Conservation (phyloP, 108 stramenopile genomes). For the Aureococcus anophagefferens region DNA sequence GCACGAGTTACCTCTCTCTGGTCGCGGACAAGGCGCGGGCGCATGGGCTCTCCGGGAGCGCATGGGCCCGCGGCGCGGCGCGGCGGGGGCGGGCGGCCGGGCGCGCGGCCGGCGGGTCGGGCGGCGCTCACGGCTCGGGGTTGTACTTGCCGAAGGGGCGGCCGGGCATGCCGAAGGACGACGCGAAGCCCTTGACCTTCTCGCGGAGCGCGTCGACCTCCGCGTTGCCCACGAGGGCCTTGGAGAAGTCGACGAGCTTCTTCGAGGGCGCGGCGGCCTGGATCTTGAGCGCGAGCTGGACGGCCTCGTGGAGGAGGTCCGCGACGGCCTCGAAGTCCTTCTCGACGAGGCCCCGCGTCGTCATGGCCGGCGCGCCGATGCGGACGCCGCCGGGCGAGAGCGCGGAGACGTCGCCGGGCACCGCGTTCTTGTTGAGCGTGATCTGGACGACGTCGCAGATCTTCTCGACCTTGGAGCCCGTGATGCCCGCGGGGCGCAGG, state of each 20-base stretch:
- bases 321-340: constrained; percentile 91
- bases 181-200: constrained; percentile 80
- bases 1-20: no score
- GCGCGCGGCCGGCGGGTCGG: no score
- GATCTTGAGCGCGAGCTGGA: constrained; percentile 69
- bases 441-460: constrained; percentile 93
- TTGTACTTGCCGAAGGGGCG: constrained; percentile 16
- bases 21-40: no score
- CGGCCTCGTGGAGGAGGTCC: constrained; percentile 76
- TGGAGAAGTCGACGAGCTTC: constrained; percentile 78
- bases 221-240: constrained; percentile 56
- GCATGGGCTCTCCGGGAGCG: no score
- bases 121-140: no score
- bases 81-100: no score
- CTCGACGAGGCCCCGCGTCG: constrained; percentile 81
- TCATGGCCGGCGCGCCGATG: constrained; percentile 86
- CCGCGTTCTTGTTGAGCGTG: constrained; percentile 99
- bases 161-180: constrained; percentile 95
- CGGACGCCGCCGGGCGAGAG: constrained; percentile 98
- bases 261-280: constrained; percentile 73
- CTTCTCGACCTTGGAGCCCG: constrained; percentile 97
- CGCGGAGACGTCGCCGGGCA: constrained; percentile 93
- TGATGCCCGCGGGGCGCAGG: constrained; percentile 81
- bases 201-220: constrained; percentile 58
- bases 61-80: no score